A percentile compares a stretch with the other conserved stretches of the same genome.
Evolutionary conservation across 2,329 filamentous ascomycete species (phyloP).

Genomic region (Sarocladium strictum): DNA sequence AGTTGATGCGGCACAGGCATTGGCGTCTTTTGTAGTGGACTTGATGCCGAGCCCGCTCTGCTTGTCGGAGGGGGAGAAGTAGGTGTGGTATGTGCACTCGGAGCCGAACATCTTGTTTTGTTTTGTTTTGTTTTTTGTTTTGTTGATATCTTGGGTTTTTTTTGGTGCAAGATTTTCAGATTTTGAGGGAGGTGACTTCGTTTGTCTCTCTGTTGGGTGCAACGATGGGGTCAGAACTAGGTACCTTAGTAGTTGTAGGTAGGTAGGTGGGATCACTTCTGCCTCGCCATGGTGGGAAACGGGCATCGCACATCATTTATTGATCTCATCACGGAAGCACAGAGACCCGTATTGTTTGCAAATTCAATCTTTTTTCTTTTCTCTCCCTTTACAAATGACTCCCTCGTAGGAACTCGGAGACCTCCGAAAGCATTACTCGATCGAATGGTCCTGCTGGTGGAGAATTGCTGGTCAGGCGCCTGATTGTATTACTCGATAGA

Average conservation of each 20-base stretch:
- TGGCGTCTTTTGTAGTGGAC: not conserved
- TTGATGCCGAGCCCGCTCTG: not conserved
- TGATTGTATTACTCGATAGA: too few relatives aligned
- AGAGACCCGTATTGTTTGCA: not conserved
- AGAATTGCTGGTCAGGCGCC: not conserved
- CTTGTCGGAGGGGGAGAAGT: not conserved
- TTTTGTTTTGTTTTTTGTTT: too few relatives aligned
- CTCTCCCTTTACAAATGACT: not conserved
- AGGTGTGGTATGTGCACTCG: not conserved
- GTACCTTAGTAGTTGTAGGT: too few relatives aligned
- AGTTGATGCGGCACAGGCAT: not conserved
- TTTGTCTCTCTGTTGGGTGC: too few relatives aligned
- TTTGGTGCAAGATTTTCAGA: not conserved
- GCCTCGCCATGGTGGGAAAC: not conserved
- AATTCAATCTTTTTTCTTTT: not conserved
- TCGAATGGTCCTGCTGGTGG: not conserved
- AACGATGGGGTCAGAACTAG: too few relatives aligned
- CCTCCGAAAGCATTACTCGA: slow-evolving; percentile 3
- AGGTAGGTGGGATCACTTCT: too few relatives aligned
- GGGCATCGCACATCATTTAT: not conserved
- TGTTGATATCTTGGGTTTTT: not conserved
- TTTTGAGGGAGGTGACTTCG: not conserved
- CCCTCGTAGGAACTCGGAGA: slow-evolving; percentile 4
- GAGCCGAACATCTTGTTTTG: slow-evolving; percentile 8
- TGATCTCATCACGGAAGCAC: not conserved